Evolutionary conservation across 345 rosid genomes (phyloP), one percentile per base, ranked within the genome.

Genomic region (Lepidium sativum): DNA sequence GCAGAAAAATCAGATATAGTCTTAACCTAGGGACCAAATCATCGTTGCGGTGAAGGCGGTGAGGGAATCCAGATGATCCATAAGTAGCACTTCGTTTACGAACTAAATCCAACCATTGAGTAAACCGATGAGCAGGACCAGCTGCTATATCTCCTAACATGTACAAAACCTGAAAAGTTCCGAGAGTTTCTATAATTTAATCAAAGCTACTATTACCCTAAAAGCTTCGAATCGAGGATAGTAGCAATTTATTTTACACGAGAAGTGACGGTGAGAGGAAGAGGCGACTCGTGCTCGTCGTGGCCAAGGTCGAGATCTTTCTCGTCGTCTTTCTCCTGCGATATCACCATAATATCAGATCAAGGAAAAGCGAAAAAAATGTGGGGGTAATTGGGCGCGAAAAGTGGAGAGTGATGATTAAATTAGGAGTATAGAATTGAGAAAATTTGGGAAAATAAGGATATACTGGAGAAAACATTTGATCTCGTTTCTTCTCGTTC

Each of bases 101-200:
- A 77, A 94, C 99, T 75, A 83, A 79, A 69, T 91, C 96, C 84
- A 94, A 80, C 99, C 99, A 94, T 86, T 91, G 97, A 15, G 84
- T 73, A 76, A 91, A 88, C 77, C 89, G 71, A 81, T 79, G 72
- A 40, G 95, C 95, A 44, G 97, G 84, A 69, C 89, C 92, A 13
- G 95, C 77, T 4, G 99, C 80, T 54, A 94, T 82, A 55, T 94
- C 99, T 81, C 99, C 99, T 89, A 94, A 82, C 96, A 94, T 86
- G 80, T 85, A 86, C 87, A 94, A 70, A 2, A 94, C 88, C 99
- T 94, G 84, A 74, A 43, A 62, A 14, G 11, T 29, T 17, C 39
- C 3, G 15, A 8, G 2, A 5, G 31, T 31, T 58, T 51, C 9
- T 3, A n/a, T 6, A n/a, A 8, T 10, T 11, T 5, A 23, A 37